phyloP scores from a whole-genome alignment of 2,329 filamentous ascomycete genomes.

The Acephala macrosclerotiorum region DNA sequence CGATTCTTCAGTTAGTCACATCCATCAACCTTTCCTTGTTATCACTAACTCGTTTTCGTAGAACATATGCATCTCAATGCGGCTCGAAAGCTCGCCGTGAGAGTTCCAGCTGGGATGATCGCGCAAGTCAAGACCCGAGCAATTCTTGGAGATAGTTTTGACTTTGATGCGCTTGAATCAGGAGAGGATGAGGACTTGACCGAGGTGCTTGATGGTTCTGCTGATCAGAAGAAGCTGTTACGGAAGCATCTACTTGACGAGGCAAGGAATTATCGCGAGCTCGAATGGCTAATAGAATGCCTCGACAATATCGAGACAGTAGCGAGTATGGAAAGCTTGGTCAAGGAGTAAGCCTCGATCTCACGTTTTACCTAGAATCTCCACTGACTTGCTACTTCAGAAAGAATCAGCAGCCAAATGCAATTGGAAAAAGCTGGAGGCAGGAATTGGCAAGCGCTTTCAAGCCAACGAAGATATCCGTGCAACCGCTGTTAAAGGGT shows the following conservation, averaged over 20 bases:
- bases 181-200: slow-evolving; percentile 41
- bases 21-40: slow-evolving; percentile 3
- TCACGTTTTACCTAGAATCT: neutral
- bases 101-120: slow-evolving; percentile 56
- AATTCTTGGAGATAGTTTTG: slow-evolving; percentile 49
- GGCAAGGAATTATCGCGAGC: slow-evolving; percentile 70
- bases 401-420: slow-evolving; percentile 15
- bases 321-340: slow-evolving; percentile 40
- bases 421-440: slow-evolving; percentile 57
- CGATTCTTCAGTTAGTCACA: slow-evolving; percentile 79
- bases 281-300: slow-evolving; percentile 71
- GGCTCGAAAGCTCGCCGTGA: slow-evolving; percentile 59
- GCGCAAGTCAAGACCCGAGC: slow-evolving; percentile 45
- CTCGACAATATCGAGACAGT: slow-evolving; percentile 75
- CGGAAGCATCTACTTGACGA: slow-evolving; percentile 53
- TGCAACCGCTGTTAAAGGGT: slow-evolving; percentile 67
- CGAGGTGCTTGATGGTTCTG: slow-evolving; percentile 45
- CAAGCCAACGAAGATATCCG: slow-evolving; percentile 60
- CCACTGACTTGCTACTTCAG: slow-evolving; percentile 7
- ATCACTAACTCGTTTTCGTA: slow-evolving; percentile 32
- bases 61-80: slow-evolving; percentile 57
- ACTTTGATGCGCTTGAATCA: slow-evolving; percentile 42
- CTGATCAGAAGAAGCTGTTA: slow-evolving; percentile 44
- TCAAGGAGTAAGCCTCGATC: slow-evolving; percentile 36
- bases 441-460: slow-evolving; percentile 61